Base-by-base conservation (phyloP, 306 rosid species). In the Quercus agrifolia region DNA sequence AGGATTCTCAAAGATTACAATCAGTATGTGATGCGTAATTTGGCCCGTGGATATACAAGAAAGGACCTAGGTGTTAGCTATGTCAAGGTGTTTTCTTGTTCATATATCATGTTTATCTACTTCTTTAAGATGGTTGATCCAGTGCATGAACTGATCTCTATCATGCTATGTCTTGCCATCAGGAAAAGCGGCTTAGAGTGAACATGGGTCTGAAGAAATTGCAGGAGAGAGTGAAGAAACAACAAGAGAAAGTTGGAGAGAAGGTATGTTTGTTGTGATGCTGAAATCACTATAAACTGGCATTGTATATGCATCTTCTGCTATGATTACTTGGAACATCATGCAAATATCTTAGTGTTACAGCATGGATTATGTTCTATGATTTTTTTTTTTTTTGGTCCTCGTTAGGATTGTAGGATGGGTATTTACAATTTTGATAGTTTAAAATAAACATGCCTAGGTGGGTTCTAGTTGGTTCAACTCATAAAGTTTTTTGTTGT, bases 61-160 rank as follows among this genome's bases (percentile, higher is more conserved):
- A 95, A 92, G 83, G 99, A 95, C 74, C 97, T 95, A 78, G 99
- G 99, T 56, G 99, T 95, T 75, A 92, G 99, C 96, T 95, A 85
- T 61, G 97, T 95, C 80, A 95, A 95, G 97, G 99, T 86, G 92
- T 56, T 61, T 81, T 73, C 83, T 56, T 54, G 77, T 80, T 80
- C 51, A 41, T 61, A 71, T 56, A 49, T 28, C 56, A 54, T 21
- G 15, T 54, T 76, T 75, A 7, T 61, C 13, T 61, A 74, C 33
- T 27, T 77, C 59, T 9, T 31, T 35, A 68, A 68, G 72, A n/a
- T 68, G 25, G 67, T 59, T 54, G 75, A 58, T 74, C 55, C 19
- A 31, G 68, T 73, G 57, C 54, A 46, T 66, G 80, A 68, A 35
- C 52, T 35, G 72, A 8, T 66, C 23, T 18, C 46, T 6, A 66